Evolutionary conservation across 805 yeast genomes (phyloP).

Genomic region (Tetrapisispora fleetii): DNA sequence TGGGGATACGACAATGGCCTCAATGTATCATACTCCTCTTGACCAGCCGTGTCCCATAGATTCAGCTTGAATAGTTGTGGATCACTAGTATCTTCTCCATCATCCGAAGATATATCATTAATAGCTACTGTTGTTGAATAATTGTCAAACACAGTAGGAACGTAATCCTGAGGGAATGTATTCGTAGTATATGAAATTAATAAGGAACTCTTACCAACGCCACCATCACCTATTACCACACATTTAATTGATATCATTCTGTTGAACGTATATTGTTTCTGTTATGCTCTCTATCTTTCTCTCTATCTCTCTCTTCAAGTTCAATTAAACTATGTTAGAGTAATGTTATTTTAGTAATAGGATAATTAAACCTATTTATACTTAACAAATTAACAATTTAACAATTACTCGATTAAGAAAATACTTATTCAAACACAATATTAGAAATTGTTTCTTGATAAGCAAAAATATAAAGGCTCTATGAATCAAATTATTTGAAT

Average conservation of each 20-base stretch:
- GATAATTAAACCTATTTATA: no score
- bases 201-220: constrained; percentile 88
- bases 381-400: neutral
- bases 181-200: constrained; percentile 84
- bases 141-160: constrained; percentile 90
- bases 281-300: neutral
- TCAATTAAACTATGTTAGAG: no score
- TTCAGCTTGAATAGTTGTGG: constrained; percentile 70
- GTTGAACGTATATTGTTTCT: neutral
- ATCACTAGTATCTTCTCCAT: constrained; percentile 12
- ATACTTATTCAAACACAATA: neutral
- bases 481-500: no score
- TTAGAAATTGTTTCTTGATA: neutral
- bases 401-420: neutral
- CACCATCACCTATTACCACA: constrained; percentile 91
- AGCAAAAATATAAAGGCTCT: neutral
- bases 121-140: constrained; percentile 71
- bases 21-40: constrained; percentile 80
- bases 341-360: no score
- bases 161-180: constrained; percentile 86
- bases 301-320: neutral
- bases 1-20: constrained; percentile 88
- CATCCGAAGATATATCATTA: constrained; percentile 25
- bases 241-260: constrained; percentile 79
- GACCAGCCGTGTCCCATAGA: constrained; percentile 95